Conservation (phyloP, 2,329 filamentous ascomycete genomes). For the Apiospora aurea region DNA sequence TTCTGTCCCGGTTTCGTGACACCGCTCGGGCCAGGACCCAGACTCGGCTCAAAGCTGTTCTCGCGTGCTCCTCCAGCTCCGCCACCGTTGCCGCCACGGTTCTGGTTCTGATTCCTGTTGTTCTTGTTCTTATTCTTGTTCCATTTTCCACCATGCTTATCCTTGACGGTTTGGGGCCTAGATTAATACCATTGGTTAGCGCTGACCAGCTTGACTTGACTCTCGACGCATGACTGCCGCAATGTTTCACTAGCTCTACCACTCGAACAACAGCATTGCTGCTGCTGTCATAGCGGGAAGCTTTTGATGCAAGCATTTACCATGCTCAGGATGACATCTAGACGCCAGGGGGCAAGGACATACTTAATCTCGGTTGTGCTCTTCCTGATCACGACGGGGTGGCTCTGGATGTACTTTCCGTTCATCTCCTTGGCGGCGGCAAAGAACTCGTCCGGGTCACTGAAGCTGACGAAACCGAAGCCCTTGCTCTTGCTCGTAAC, state of each 20-base stretch:
- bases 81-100: conserved; percentile 42
- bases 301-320: background rate
- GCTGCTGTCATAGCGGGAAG: background rate
- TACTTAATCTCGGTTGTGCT: conserved; percentile 88
- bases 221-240: background rate
- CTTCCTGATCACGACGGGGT: conserved; percentile 86
- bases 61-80: conserved; percentile 38
- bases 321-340: background rate
- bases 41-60: conserved; percentile 53
- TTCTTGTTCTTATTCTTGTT: conserved; percentile 41
- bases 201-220: background rate
- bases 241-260: background rate
- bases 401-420: conserved; percentile 98
- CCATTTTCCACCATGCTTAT: conserved; percentile 46
- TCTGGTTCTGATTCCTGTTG: conserved; percentile 28
- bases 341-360: conserved; percentile 15
- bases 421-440: conserved; percentile 97
- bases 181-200: conserved; percentile 9
- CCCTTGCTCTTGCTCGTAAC: conserved; percentile 95
- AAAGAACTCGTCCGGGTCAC: conserved; percentile 95
- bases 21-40: conserved; percentile 60
- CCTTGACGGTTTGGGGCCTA: conserved; percentile 68
- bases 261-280: background rate
- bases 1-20: conserved; percentile 69
- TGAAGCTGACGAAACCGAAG: conserved; percentile 96